phyloP scores from a whole-genome alignment of 768 basidiomycete genomes.

The Lactarius sanguifluus region DNA sequence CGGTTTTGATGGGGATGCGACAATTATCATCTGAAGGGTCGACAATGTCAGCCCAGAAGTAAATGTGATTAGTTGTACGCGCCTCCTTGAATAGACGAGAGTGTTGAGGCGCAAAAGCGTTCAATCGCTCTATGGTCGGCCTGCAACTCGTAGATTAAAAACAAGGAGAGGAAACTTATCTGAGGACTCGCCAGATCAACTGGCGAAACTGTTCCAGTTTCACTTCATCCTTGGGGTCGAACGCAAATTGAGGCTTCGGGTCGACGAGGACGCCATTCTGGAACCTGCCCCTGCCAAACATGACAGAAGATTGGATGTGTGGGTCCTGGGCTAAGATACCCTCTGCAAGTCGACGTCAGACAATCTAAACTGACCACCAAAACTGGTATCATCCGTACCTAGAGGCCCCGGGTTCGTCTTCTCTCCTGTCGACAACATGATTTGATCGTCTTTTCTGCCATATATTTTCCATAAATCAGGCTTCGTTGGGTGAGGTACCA shows the following conservation, averaged over 20 bases:
- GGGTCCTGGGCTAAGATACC: conserved; percentile 37
- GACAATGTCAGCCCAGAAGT: neutral
- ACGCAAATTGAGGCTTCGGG: conserved; percentile 32
- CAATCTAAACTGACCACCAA: too few relatives aligned
- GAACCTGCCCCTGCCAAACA: conserved; percentile 39
- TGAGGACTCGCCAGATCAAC: conserved; percentile 21
- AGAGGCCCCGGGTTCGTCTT: conserved; percentile 39
- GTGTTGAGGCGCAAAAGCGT: conserved; percentile 44
- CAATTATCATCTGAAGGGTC: conserved; percentile 44
- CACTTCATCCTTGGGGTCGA: conserved; percentile 32
- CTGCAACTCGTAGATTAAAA: conserved; percentile 28
- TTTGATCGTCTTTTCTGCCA: conserved; percentile 36
- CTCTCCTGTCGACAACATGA: conserved; percentile 37
- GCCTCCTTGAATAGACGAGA: conserved; percentile 50
- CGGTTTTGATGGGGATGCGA: conserved; percentile 41
- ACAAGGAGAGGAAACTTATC: neutral
- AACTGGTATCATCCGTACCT: conserved; percentile 23
- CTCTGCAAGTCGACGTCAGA: conserved; percentile 36
- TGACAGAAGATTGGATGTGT: conserved; percentile 34
- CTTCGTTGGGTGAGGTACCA: conserved; percentile 46
- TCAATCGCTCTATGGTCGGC: conserved; percentile 44
- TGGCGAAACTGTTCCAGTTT: conserved; percentile 33
- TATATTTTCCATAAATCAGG: conserved; percentile 38
- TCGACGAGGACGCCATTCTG: conserved; percentile 38
- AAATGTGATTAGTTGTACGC: neutral